A percentile compares a stretch with the other conserved stretches of the same genome.
Evolutionary conservation across 768 basidiomycete species (phyloP).

Genomic region (Pleurotus pulmonarius): DNA sequence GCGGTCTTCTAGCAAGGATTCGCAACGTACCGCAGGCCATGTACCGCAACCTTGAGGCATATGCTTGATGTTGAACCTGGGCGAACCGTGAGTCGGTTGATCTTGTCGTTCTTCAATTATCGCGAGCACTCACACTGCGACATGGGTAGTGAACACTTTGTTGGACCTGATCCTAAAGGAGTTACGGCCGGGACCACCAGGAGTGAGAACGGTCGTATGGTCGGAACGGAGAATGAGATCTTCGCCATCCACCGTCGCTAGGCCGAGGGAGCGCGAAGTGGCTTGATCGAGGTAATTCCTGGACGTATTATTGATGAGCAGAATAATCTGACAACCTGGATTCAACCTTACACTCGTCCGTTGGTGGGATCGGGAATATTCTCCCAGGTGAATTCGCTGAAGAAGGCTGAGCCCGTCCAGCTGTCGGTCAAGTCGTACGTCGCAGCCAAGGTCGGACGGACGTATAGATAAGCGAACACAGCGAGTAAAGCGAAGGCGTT

Average conservation of each 20-base stretch:
- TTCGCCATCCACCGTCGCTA: slow-evolving; percentile 36
- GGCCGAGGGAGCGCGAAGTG: slow-evolving; percentile 34
- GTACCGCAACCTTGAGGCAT: slow-evolving; percentile 55
- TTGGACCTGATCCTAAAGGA: slow-evolving; percentile 36
- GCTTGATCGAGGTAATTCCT: slow-evolving; percentile 17
- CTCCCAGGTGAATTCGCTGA: slow-evolving; percentile 45
- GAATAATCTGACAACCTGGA: background rate
- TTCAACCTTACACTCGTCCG: slow-evolving; percentile 51
- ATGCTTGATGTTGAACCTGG: slow-evolving; percentile 38
- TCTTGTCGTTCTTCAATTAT: too few species aligned
- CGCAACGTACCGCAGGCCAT: slow-evolving; percentile 35
- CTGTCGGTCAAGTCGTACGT: slow-evolving; percentile 40
- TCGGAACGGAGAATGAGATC: slow-evolving; percentile 39
- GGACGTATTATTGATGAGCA: background rate
- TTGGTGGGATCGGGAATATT: slow-evolving; percentile 52
- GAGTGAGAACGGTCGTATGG: slow-evolving; percentile 28
- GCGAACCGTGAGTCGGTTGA: background rate
- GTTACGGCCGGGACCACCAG: slow-evolving; percentile 35
- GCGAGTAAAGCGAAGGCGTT: background rate
- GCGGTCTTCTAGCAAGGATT: background rate
- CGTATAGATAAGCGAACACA: background rate
- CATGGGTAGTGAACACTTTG: slow-evolving; percentile 32
- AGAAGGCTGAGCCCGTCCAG: slow-evolving; percentile 42
- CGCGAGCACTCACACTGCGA: slow-evolving; percentile 25
- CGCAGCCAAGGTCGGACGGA: slow-evolving; percentile 24